These are phyloP conservation scores for Nakazawaea sp. DNA, from an alignment of 805 yeast genomes.

Conservation along the genomic window DNA sequence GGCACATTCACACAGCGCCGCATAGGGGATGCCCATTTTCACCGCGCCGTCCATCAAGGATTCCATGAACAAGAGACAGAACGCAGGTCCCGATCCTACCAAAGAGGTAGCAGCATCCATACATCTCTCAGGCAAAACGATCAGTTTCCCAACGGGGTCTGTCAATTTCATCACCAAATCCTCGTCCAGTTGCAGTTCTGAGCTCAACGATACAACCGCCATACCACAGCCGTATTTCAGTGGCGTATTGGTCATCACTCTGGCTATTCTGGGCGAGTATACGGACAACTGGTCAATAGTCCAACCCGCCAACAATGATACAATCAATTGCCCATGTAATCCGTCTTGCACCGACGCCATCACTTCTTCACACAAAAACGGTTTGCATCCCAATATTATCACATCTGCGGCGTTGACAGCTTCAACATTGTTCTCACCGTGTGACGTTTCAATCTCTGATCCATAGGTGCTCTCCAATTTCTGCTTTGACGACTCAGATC, in stretches of 20 bases:
- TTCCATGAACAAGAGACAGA: constrained; percentile 82
- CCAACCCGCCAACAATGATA: constrained; percentile 90
- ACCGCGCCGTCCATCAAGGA: constrained; percentile 92
- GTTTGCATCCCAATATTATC: constrained; percentile 82
- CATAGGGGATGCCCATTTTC: constrained; percentile 86
- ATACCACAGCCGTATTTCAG: constrained; percentile 90
- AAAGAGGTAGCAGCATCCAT: constrained; percentile 96
- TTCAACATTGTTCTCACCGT: constrained; percentile 38
- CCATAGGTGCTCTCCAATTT: constrained; percentile 45
- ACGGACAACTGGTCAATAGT: constrained; percentile 60
- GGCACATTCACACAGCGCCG: constrained; percentile 78
- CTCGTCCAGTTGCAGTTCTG: constrained; percentile 32
- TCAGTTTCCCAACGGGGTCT: constrained; percentile 59
- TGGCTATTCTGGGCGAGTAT: constrained; percentile 56
- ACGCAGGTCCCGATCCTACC: constrained; percentile 97
- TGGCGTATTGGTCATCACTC: constrained; percentile 99
- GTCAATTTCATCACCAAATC: constrained; percentile 46
- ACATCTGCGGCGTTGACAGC: constrained; percentile 65
- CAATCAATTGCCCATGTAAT: constrained; percentile 50
- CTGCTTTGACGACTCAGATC: constrained; percentile 41
- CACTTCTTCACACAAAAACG: constrained; percentile 64
- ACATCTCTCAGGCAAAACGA: constrained; percentile 76
- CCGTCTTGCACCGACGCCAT: constrained; percentile 41
- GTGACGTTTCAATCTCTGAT: constrained; percentile 44
- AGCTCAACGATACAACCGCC: constrained; percentile 81